A percentile compares a stretch with the other conserved stretches of the same genome.
phyloP scores from a whole-genome alignment of 345 rosid species.

The Boechera stricta region DNA sequence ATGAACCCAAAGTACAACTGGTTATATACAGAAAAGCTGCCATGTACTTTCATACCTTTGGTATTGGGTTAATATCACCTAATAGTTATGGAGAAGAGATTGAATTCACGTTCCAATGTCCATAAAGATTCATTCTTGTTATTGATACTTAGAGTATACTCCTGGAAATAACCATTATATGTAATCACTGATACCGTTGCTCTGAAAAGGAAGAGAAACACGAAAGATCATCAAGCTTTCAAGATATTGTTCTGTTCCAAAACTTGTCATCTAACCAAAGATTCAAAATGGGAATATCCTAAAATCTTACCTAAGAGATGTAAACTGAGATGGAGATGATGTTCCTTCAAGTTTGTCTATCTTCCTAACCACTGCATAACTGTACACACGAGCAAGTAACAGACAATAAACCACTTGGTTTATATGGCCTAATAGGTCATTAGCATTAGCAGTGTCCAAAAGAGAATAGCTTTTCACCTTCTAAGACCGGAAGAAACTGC shows the following conservation, averaged over 20 bases:
- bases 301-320: constrained; percentile 56
- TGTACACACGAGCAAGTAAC: constrained; percentile 41
- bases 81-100: constrained; percentile 41
- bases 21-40: constrained; percentile 32
- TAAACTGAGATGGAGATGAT: constrained; percentile 56
- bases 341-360: constrained; percentile 56
- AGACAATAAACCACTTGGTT: neutral
- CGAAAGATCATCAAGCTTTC: neutral
- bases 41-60: constrained; percentile 21
- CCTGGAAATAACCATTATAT: constrained; percentile 74
- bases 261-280: neutral
- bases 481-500: constrained; percentile 69
- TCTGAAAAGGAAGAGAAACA: constrained; percentile 46
- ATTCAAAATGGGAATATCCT: neutral
- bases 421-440: constrained; percentile 1
- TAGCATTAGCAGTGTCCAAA: constrained; percentile 7
- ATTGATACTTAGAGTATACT: constrained; percentile 63
- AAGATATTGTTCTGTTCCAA: constrained; percentile 6
- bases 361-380: constrained; percentile 74
- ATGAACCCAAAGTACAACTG: constrained; percentile 14
- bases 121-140: constrained; percentile 60
- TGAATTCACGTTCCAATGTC: constrained; percentile 76
- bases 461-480: constrained; percentile 55
- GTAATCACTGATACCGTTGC: constrained; percentile 70
- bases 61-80: constrained; percentile 33